phyloP scores from a whole-genome alignment of 495 filamentous ascomycete genomes.

The Pseudoneurospora amorphoporcata region DNA sequence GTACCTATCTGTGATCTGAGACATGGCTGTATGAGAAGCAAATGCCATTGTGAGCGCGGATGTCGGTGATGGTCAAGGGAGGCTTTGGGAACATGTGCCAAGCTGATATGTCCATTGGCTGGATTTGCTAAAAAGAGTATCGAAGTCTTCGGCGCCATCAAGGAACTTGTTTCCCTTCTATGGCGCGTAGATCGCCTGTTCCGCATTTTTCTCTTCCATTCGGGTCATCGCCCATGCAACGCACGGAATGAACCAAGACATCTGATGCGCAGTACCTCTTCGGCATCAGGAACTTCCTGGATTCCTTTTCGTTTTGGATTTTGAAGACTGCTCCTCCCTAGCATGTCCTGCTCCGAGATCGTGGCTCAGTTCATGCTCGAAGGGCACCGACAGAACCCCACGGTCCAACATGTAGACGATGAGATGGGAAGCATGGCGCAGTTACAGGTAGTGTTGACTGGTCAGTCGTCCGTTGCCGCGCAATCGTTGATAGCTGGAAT shows the following conservation, averaged over 20 bases:
- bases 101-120: neutral
- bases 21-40: neutral
- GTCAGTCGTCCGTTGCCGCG: neutral
- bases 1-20: neutral
- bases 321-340: neutral
- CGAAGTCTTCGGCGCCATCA: neutral
- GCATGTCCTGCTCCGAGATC: neutral
- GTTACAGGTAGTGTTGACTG: too few species aligned
- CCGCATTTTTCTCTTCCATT: neutral
- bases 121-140: neutral
- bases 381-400: neutral
- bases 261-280: neutral
- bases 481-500: neutral
- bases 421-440: neutral
- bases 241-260: neutral
- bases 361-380: neutral
- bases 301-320: neutral
- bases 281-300: neutral
- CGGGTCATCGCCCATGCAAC: neutral
- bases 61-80: neutral
- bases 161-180: neutral
- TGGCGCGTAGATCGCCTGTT: neutral
- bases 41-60: neutral
- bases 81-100: neutral
- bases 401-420: neutral